Conservation (phyloP, 179 eudicot species). For the Spinacia oleracea region DNA sequence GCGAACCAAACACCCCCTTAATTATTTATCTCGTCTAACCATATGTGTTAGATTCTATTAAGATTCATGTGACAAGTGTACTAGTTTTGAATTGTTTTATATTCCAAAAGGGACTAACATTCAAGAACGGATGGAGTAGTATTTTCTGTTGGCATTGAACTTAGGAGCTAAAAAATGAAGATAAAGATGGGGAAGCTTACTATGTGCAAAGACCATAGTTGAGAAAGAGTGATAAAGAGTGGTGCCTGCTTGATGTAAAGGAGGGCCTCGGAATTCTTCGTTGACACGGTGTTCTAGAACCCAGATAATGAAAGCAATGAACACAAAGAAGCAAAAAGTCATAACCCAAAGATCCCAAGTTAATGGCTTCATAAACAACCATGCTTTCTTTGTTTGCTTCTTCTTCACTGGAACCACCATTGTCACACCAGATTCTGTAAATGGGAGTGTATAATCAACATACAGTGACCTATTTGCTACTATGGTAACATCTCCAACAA, state of each 20-base stretch:
- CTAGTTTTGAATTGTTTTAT: too few relatives aligned
- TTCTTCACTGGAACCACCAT: constrained; percentile 28
- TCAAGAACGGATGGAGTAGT: too few relatives aligned
- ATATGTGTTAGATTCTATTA: too few relatives aligned
- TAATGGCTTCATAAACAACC: constrained; percentile 12
- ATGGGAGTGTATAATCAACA: constrained; percentile 38
- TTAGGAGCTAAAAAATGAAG: not conserved
- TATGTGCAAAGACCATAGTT: constrained; percentile 47
- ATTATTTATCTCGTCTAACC: too few relatives aligned
- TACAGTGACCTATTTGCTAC: constrained; percentile 29
- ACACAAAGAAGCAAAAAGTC: constrained; percentile 24
- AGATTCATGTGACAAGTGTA: too few relatives aligned
- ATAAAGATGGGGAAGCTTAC: constrained; percentile 28
- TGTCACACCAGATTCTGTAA: constrained; percentile 40
- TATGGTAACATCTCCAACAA: constrained; percentile 39
- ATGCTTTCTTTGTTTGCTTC: not conserved
- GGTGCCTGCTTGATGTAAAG: constrained; percentile 38
- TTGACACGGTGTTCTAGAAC: constrained; percentile 43
- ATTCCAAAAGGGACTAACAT: too few relatives aligned
- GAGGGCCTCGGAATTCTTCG: constrained; percentile 42
- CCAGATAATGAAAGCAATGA: constrained; percentile 42
- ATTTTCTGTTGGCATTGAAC: too few relatives aligned
- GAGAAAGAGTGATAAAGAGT: constrained; percentile 49
- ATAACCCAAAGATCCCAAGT: constrained; percentile 17
- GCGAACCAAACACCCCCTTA: too few relatives aligned